Evolutionary conservation across 1,284 basidiomycete species (phyloP), one percentile per base, ranked within the genome.

Genomic region (Ustilago xerochloae): DNA sequence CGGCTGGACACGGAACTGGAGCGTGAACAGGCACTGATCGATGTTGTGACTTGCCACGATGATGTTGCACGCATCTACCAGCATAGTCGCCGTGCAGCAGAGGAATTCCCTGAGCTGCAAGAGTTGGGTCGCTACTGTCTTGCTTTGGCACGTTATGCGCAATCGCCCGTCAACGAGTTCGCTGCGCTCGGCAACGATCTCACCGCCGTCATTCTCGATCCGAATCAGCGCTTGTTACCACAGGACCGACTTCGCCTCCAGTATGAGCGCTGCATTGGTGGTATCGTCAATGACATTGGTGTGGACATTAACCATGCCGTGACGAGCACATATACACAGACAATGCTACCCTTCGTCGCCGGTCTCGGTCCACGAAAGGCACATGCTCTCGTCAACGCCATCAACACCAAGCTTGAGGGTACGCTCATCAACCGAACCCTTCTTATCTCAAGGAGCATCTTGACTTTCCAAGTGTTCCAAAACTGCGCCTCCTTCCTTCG

Each of bases 361-460:
- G 97, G 97, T 35, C 88, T 99, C 48, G 97, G 97, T 7, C 96
- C 94, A 15, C 90, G 97, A 63, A 99, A 99, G 85, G 93, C 96
- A 10, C 91, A 94, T 75, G 89, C 89, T 10, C 85, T 99, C 41
- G 88, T 95, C 62, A 91, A 73, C 28, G 62, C 63, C 33, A 78
- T 82, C 73, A 78, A 60, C 50, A 64, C 75, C 32, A 75, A 78
- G 56, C 69, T 83, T 32, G 78, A 80, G 33, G 80, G 82, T 18
- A 65, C 59, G 20, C 79, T 84, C 9, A 75, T 80, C 65, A 83
- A 81, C 67, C 77, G 82, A n/a, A 63, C 61, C 20, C 50, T 75
- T 48, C 77, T 82, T 36, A 64, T 78, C 43, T 61, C 67, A n/a
- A 64, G 76, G 24, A 66, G 52, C 54, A 66, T 80, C 30, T 51